A percentile compares a stretch with the other conserved stretches of the same genome.
phyloP scores from a whole-genome alignment of 2,329 filamentous ascomycete genomes.

The Parasarocladium wereldwijsianum region DNA sequence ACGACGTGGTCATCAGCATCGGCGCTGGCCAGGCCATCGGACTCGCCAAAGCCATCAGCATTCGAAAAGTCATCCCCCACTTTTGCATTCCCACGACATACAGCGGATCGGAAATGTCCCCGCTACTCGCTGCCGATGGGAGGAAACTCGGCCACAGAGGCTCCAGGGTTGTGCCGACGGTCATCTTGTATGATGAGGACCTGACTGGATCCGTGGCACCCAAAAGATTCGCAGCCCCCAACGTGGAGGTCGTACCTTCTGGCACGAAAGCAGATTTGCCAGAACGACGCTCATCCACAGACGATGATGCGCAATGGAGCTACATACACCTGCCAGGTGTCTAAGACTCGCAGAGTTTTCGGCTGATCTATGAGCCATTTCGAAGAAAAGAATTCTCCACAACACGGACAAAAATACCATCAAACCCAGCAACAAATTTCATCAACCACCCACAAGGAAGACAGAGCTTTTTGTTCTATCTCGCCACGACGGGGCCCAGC shows the following conservation, averaged over 20 bases:
- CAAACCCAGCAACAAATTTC: no score
- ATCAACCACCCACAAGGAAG: no score
- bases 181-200: slow-evolving; percentile 24
- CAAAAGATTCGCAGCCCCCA: slow-evolving; percentile 15
- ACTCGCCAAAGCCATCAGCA: slow-evolving; percentile 38
- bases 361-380: no score
- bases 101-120: slow-evolving; percentile 45
- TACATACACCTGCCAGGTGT: slow-evolving; percentile 21
- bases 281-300: slow-evolving; percentile 7
- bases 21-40: slow-evolving; percentile 49
- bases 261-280: slow-evolving; percentile 6
- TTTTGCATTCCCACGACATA: slow-evolving; percentile 46
- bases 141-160: slow-evolving; percentile 6
- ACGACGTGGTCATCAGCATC: slow-evolving; percentile 45
- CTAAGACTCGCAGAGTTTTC: no score
- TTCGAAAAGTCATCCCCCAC: slow-evolving; percentile 37
- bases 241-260: no score
- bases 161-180: slow-evolving; percentile 12
- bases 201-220: slow-evolving; percentile 14
- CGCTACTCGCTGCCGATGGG: slow-evolving; percentile 12
- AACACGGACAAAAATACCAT: no score
- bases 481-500: no score
- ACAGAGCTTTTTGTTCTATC: no score
- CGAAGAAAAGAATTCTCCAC: no score
- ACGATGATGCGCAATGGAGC: slow-evolving; percentile 18